Conservation (phyloP, 2,329 filamentous ascomycete species). For the Cladosporium velox region DNA sequence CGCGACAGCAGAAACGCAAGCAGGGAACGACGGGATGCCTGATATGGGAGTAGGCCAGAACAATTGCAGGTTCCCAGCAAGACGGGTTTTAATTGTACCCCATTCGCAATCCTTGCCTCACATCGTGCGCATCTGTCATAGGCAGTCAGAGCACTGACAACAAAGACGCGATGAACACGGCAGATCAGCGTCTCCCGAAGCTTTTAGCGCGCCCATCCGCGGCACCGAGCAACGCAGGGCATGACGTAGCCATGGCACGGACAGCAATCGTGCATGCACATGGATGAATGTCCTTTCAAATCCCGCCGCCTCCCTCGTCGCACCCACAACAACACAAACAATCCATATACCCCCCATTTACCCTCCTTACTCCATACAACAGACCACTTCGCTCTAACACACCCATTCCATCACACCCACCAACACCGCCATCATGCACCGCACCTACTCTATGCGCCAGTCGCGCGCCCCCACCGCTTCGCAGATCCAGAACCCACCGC, state of each 20-base stretch:
- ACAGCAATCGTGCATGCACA: not conserved
- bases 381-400: not conserved
- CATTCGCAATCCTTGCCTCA: not conserved
- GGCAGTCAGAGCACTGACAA: not conserved
- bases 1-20: not conserved
- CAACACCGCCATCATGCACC: conserved; percentile 70
- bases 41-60: not conserved
- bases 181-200: not conserved
- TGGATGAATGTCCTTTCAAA: not conserved
- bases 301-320: not conserved
- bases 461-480: conserved; percentile 93
- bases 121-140: conserved; percentile 1
- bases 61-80: not conserved
- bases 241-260: not conserved
- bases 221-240: not conserved
- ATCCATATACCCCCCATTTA: not conserved
- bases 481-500: conserved; percentile 86
- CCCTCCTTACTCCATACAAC: not conserved
- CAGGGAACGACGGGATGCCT: not conserved
- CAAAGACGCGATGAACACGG: not conserved
- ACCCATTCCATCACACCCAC: conserved; percentile 8
- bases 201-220: not conserved
- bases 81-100: not conserved
- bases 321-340: not conserved
- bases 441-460: conserved; percentile 98